Evolutionary conservation across 2,329 filamentous ascomycete species (phyloP).

Genomic region (Alternaria triticimaculans): DNA sequence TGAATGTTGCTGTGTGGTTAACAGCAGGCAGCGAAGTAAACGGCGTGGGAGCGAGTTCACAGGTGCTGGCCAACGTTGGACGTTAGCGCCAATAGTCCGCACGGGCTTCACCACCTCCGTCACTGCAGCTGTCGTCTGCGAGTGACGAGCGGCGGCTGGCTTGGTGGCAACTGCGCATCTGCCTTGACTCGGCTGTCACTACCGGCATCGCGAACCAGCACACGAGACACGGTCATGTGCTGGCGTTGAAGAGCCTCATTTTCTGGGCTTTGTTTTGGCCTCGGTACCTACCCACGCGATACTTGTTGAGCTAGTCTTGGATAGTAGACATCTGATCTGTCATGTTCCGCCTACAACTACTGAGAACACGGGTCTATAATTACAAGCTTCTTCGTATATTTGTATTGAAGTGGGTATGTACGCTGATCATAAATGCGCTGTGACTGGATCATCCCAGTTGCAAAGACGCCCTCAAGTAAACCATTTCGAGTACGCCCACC

Average conservation of each 20-base stretch:
- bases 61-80: constrained; percentile 18
- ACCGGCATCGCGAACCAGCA: background rate
- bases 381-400: background rate
- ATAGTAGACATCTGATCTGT: background rate
- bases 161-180: constrained; percentile 10
- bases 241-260: background rate
- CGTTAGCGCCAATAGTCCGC: constrained; percentile 16
- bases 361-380: background rate
- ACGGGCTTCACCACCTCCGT: constrained; percentile 15
- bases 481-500: constrained; percentile 90
- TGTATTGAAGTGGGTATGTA: constrained; percentile 3
- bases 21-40: constrained; percentile 14
- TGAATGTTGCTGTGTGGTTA: constrained; percentile 1
- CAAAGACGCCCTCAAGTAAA: constrained; percentile 34
- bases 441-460: background rate
- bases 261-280: background rate
- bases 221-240: background rate
- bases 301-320: background rate
- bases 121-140: constrained; percentile 8
- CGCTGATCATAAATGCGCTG: background rate
- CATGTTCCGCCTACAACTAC: background rate
- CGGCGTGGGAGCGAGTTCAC: constrained; percentile 15
- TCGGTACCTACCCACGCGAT: background rate
- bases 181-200: constrained; percentile 2
- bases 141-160: constrained; percentile 1